A percentile compares a stretch with the other conserved stretches of the same genome.
Conservation (phyloP, 805 yeast genomes). For the Ogataea kodamae region DNA sequence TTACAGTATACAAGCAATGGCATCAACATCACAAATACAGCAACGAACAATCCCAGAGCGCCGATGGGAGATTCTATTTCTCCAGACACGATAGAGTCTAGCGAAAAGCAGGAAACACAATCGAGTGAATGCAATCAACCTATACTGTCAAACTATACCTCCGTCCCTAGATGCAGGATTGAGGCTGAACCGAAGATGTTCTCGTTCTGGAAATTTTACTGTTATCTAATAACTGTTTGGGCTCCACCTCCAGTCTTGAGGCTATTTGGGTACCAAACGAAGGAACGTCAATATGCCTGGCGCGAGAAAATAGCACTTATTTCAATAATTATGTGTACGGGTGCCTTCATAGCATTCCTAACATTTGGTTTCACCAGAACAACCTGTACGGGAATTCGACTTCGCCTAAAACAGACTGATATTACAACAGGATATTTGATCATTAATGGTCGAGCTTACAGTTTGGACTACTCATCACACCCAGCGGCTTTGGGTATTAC, state of each 20-base stretch:
- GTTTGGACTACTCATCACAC: conserved; percentile 63
- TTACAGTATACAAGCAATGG: background rate
- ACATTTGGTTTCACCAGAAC: conserved; percentile 88
- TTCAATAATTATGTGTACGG: conserved; percentile 68
- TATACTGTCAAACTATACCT: no score
- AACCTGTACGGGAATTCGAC: conserved; percentile 53
- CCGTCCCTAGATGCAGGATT: conserved; percentile 22
- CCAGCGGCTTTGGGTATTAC: conserved; percentile 80
- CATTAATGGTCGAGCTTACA: conserved; percentile 80
- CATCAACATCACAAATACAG: background rate
- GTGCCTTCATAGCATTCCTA: conserved; percentile 75
- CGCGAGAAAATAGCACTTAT: conserved; percentile 89
- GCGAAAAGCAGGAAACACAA: background rate
- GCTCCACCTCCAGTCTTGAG: conserved; percentile 74
- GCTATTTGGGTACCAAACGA: conserved; percentile 72
- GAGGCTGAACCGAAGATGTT: conserved; percentile 21
- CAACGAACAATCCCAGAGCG: background rate
- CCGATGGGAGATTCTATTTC: background rate
- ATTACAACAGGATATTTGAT: conserved; percentile 60
- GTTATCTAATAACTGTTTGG: conserved; percentile 83
- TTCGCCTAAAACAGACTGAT: conserved; percentile 58
- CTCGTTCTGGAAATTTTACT: conserved; percentile 76
- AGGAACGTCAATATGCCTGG: conserved; percentile 93
- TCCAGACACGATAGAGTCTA: no score
- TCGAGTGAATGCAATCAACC: no score